These are phyloP conservation scores for Daedalea quercina DNA, from an alignment of 768 basidiomycete species.

Conservation along the genomic window DNA sequence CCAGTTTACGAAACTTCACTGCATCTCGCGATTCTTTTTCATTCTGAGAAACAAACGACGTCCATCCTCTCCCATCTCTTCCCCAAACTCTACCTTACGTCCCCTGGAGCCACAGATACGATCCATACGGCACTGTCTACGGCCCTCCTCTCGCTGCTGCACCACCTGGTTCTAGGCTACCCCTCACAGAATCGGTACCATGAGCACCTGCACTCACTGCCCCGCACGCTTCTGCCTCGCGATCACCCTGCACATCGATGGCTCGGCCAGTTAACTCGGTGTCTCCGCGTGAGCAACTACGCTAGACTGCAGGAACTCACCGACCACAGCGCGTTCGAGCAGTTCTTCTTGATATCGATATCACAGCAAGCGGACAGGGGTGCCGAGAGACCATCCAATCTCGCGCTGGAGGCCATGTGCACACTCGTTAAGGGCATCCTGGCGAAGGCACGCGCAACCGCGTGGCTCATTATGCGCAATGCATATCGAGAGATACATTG, in stretches of 20 bases:
- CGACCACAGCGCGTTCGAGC: constrained; percentile 19
- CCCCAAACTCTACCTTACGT: constrained; percentile 36
- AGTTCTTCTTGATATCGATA: constrained; percentile 12
- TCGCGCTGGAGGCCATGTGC: constrained; percentile 37
- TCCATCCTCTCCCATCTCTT: constrained; percentile 58
- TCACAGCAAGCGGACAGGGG: not conserved
- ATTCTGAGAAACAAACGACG: constrained; percentile 51
- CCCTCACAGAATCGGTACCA: constrained; percentile 60
- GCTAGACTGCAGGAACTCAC: constrained; percentile 43
- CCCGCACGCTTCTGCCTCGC: constrained; percentile 31
- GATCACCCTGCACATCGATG: constrained; percentile 35
- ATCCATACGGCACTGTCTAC: constrained; percentile 18
- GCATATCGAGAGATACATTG: constrained; percentile 58
- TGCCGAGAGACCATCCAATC: not conserved
- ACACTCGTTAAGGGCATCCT: constrained; percentile 42
- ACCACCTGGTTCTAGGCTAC: constrained; percentile 50
- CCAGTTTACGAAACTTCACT: constrained; percentile 73
- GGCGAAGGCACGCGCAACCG: constrained; percentile 40
- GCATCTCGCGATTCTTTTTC: constrained; percentile 56
- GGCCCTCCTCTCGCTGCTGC: constrained; percentile 46
- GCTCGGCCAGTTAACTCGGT: constrained; percentile 45
- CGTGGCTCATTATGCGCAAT: constrained; percentile 54
- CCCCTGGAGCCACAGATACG: not conserved
- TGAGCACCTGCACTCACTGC: constrained; percentile 37
- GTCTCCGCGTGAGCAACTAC: constrained; percentile 51